Evolutionary conservation across 805 yeast genomes (phyloP), one percentile per base, ranked within the genome.

Genomic region (Sugiyamaella americana): DNA sequence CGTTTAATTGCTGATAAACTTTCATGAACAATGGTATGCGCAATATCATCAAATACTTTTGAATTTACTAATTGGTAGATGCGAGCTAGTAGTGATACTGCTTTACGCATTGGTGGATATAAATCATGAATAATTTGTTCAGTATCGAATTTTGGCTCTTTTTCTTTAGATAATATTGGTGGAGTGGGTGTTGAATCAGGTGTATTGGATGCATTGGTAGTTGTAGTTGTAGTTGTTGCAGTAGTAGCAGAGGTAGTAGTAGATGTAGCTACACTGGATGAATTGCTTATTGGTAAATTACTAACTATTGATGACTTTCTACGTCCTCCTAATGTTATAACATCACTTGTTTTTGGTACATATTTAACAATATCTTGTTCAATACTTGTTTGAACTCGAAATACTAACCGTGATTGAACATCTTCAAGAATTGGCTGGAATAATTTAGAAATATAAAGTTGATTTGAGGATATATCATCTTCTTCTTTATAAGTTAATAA

Each of bases 21-120:
- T 38, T 83, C 75, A 59, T 86, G 96, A 3, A 91, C 84, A 44
- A 87, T 80, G 47, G 84, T 79, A 61, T 87, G 95, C 0, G 96
- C 95, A 53, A 89, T 66, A 58, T 87, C 95, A 61, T 87, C 95
- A 66, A 89, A 91, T 1, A 87, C 84, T 10, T 54, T 42, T 1
- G 89, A 79, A 53, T 82, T 82, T 32, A 91, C 76, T 56, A 88
- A 69, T 57, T 86, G 94, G 59, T 87, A 86, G 19, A 89, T 82
- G 59, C 79, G 84, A 29, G 87, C 80, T 24, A 89, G 67, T 4
- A 91, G 65, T 0, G 82, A 74, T 37, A 88, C 66, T 0, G 95
- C 81, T 46, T 76, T 77, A 2, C 76, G 73, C 40, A 87, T 67
- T 1, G 96, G 95, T 11, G 86, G 79, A 60, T 85, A 87, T 57